Conservation (phyloP, 495 filamentous ascomycete genomes). For the Echria macrotheca region DNA sequence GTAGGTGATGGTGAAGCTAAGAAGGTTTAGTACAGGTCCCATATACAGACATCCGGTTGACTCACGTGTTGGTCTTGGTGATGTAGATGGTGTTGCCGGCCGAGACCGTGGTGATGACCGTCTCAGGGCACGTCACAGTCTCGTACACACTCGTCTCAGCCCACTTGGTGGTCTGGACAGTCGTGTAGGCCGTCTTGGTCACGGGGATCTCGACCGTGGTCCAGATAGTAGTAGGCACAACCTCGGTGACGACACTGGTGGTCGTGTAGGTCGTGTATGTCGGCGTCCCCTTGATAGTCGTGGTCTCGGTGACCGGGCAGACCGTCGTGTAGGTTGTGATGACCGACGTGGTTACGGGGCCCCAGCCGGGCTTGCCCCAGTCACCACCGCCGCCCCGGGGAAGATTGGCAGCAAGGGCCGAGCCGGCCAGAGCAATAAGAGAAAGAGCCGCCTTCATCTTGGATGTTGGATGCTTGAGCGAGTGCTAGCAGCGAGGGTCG, state of each 20-base stretch:
- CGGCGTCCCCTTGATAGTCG: conserved; percentile 32
- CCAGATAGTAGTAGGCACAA: conserved; percentile 22
- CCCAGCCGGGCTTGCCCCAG: conserved; percentile 27
- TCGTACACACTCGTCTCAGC: conserved; percentile 26
- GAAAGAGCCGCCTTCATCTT: conserved; percentile 39
- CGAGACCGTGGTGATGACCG: conserved; percentile 34
- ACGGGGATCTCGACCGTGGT: conserved; percentile 7
- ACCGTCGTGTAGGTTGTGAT: conserved; percentile 37
- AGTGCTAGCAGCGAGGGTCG: conserved; percentile 16
- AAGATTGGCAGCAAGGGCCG: conserved; percentile 31
- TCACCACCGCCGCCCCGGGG: conserved; percentile 16
- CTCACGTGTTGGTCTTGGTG: conserved; percentile 39
- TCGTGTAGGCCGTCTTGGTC: conserved; percentile 30
- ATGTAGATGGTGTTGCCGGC: conserved; percentile 35
- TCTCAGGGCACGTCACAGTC: conserved; percentile 39
- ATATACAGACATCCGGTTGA: too few species aligned
- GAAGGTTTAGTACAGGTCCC: too few species aligned
- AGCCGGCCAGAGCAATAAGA: conserved; percentile 36
- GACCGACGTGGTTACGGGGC: conserved; percentile 31
- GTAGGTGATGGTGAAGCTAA: conserved; percentile 27
- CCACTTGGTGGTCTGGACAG: conserved; percentile 31
- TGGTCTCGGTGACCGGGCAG: conserved; percentile 40
- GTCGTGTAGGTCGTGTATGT: conserved; percentile 44
- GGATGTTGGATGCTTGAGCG: conserved; percentile 8
- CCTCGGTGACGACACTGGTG: conserved; percentile 31